Evolutionary conservation across 768 basidiomycete species (phyloP), one percentile per base, ranked within the genome.

Genomic region (Termitomyces heimii): DNA sequence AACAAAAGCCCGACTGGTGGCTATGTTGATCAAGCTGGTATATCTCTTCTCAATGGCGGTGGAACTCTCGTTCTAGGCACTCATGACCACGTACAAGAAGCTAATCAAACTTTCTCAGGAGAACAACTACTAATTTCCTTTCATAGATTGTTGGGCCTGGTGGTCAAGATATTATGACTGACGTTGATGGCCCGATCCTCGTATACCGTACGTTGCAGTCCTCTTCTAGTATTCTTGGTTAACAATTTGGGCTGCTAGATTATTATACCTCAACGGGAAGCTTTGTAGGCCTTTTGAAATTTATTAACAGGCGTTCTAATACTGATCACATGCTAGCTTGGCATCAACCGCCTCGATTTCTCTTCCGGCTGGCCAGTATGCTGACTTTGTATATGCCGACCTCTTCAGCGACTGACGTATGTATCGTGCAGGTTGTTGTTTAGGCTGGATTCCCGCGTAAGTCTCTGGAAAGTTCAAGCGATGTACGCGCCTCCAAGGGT

Each of bases 121-220:
- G 18, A 45, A 13, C 20, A 18, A 35, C 1, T 10, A 5, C 16
- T 34, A 16, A 54, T 8, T 42, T 34, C 40, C 16, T 28, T 40
- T 26, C n/a, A 37, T 31, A 81, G 79, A 75, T 81, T 29, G 53
- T 74, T 53, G 82, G 82, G 0, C 82, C 83, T 50, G 83, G 83
- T 44, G 82, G 82, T 13, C 80, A 82, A 65, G 79, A 81, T 59
- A 46, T 82, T 7, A 67, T 76, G 67, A 62, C 62, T 8, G 81
- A 82, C 60, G 58, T 26, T 2, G 79, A 80, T 61, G 81, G 76
- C 8, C 67, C 73, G 9, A 72, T 81, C 53, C 63, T 82, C n/a
- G 70, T 81, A 22, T 81, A 82, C 62, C 79, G 80, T 81, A 60
- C 62, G 80, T 69, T 8, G 9, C 24, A 5, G 24, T 24, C 42